These are phyloP conservation scores for Trichosporon ovoides DNA, from an alignment of 1,284 basidiomycete genomes.

Conservation along the genomic window DNA sequence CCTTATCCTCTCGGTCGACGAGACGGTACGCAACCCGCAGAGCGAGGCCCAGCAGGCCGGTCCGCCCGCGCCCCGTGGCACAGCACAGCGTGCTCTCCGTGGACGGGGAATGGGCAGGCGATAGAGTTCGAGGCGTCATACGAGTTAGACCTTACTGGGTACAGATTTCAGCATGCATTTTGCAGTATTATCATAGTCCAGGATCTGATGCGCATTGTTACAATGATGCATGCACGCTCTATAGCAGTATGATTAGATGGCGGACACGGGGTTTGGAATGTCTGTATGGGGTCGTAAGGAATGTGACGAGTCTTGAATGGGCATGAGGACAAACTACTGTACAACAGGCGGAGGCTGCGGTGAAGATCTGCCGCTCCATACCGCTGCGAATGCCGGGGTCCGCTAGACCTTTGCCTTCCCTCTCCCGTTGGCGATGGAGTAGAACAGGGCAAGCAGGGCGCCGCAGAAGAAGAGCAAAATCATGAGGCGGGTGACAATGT, in stretches of 20 bases:
- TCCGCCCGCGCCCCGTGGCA: conserved; percentile 74
- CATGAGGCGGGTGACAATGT: conserved; percentile 4
- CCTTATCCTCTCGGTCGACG: conserved; percentile 88
- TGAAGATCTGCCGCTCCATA: neutral
- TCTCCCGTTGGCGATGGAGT: neutral
- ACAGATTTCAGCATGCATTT: conserved; percentile 1
- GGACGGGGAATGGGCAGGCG: conserved; percentile 53
- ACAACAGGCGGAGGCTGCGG: too few species aligned
- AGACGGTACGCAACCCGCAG: conserved; percentile 89
- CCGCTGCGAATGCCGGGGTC: neutral
- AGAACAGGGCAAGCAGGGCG: neutral
- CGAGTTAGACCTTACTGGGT: neutral
- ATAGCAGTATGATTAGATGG: too few species aligned
- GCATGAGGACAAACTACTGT: too few species aligned
- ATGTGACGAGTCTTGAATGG: too few species aligned
- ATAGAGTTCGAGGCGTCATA: conserved; percentile 6
- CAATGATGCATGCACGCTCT: too few species aligned
- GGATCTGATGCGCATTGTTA: neutral
- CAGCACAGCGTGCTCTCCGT: conserved; percentile 73
- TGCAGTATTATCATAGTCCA: conserved; percentile 1
- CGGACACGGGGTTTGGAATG: too few species aligned
- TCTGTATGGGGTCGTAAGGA: too few species aligned
- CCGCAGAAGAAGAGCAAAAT: neutral
- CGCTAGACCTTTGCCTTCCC: neutral
- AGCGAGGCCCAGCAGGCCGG: conserved; percentile 66